Evolutionary conservation across 2,329 filamentous ascomycete species (phyloP).

Genomic region (Colletotrichum trifolii): DNA sequence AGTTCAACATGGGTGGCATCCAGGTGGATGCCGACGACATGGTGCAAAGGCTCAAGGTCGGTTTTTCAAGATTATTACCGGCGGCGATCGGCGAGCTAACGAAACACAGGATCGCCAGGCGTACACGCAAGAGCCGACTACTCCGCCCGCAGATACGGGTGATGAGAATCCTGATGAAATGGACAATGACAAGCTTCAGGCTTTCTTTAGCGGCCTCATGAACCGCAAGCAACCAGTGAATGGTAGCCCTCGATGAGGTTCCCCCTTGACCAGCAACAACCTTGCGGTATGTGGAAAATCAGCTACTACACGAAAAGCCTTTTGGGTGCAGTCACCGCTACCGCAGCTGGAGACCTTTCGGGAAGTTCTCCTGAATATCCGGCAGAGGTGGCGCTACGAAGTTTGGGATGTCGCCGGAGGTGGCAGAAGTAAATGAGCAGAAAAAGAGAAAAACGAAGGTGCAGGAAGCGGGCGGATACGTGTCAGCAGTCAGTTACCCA

Average conservation of each 20-base stretch:
- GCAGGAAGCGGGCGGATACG: conserved; percentile 13
- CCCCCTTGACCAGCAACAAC: neutral
- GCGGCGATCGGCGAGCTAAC: conserved; percentile 37
- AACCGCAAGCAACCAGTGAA: conserved; percentile 56
- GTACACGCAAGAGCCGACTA: conserved; percentile 58
- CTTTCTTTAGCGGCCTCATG: conserved; percentile 70
- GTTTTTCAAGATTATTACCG: neutral
- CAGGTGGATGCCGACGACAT: conserved; percentile 96
- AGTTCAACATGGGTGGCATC: conserved; percentile 98
- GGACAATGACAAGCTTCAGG: conserved; percentile 68
- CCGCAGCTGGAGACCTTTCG: too few relatives aligned
- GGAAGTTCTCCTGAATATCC: neutral
- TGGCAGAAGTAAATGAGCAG: neutral
- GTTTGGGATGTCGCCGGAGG: neutral
- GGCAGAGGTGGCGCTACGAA: conserved; percentile 3
- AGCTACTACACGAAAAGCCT: too few relatives aligned
- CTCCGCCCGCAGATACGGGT: conserved; percentile 47
- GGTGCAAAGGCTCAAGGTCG: conserved; percentile 84
- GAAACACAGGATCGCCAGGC: conserved; percentile 65
- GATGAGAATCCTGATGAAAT: conserved; percentile 54
- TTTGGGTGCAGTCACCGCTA: too few relatives aligned
- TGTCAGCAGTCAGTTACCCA: conserved; percentile 29
- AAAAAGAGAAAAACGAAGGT: conserved; percentile 13
- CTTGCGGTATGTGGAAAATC: too few relatives aligned
- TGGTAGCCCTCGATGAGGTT: conserved; percentile 23